Percentiles rank a stretch among this genome's conserved stretches.
phyloP scores from a whole-genome alignment of 371 early-diverging fungal species.

The Cokeromyces recurvatus region DNA sequence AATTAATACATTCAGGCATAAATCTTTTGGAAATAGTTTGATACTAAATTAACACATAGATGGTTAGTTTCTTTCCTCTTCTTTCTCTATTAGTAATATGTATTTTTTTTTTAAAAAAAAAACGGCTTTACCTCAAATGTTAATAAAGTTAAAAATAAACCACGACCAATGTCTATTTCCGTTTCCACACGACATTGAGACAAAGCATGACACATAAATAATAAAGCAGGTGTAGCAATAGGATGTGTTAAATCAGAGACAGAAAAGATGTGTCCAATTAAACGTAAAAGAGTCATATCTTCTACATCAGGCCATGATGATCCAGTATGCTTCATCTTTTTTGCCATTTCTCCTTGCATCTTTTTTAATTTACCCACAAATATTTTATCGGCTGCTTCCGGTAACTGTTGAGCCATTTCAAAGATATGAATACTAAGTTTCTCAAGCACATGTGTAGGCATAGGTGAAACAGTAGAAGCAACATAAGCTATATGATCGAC shows the following conservation, averaged over 20 bases:
- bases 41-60: constrained; percentile 44
- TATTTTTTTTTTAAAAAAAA: neutral
- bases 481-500: constrained; percentile 66
- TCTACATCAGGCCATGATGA: constrained; percentile 49
- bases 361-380: constrained; percentile 38
- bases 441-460: constrained; percentile 46
- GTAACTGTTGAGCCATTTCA: constrained; percentile 52
- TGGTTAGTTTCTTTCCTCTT: no score
- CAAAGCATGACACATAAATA: constrained; percentile 74
- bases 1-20: constrained; percentile 81
- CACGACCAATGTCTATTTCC: constrained; percentile 64
- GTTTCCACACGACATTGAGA: constrained; percentile 55
- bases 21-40: constrained; percentile 76
- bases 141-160: constrained; percentile 70
- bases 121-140: constrained; percentile 54
- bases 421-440: constrained; percentile 48
- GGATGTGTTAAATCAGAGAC: constrained; percentile 87
- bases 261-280: constrained; percentile 73
- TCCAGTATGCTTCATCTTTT: constrained; percentile 27
- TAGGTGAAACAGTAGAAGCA: constrained; percentile 43
- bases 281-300: constrained; percentile 57
- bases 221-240: constrained; percentile 78
- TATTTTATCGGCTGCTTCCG: constrained; percentile 34
- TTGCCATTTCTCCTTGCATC: constrained; percentile 36
- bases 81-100: neutral